Percentiles rank a stretch among this genome's conserved stretches.
These are phyloP conservation scores for Fusarium hostae DNA, from an alignment of 2,329 filamentous ascomycete genomes.

Conservation along the genomic window DNA sequence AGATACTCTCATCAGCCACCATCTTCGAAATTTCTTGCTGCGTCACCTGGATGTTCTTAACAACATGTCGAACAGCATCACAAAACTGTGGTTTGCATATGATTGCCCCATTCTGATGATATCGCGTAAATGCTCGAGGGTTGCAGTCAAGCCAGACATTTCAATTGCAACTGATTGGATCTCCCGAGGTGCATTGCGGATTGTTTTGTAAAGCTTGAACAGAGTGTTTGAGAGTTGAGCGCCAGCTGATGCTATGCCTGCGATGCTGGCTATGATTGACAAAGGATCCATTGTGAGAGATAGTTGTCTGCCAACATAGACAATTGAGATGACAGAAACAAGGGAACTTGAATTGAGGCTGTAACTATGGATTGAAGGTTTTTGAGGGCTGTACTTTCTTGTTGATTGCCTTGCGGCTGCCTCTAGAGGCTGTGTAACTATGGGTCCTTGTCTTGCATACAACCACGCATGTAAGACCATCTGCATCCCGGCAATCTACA, in stretches of 20 bases:
- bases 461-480: neutral
- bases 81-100: slow-evolving; percentile 5
- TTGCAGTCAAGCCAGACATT: slow-evolving; percentile 6
- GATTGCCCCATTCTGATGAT: neutral
- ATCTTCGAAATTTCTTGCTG: slow-evolving; percentile 6
- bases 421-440: slow-evolving; percentile 14
- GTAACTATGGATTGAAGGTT: neutral
- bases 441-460: neutral
- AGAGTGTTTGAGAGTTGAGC: slow-evolving; percentile 17
- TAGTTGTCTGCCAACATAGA: neutral
- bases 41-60: slow-evolving; percentile 14
- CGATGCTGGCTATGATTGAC: slow-evolving; percentile 27
- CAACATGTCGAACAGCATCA: neutral
- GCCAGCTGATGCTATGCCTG: slow-evolving; percentile 29
- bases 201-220: slow-evolving; percentile 10
- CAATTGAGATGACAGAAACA: neutral
- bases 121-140: slow-evolving; percentile 19
- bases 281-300: slow-evolving; percentile 20
- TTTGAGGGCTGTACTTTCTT: neutral
- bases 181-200: slow-evolving; percentile 11
- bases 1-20: neutral
- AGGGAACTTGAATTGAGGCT: neutral
- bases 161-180: slow-evolving; percentile 9
- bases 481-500: neutral
- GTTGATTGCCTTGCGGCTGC: slow-evolving; percentile 14